phyloP scores from a whole-genome alignment of 2,329 filamentous ascomycete genomes.

The Neobulgaria alba region DNA sequence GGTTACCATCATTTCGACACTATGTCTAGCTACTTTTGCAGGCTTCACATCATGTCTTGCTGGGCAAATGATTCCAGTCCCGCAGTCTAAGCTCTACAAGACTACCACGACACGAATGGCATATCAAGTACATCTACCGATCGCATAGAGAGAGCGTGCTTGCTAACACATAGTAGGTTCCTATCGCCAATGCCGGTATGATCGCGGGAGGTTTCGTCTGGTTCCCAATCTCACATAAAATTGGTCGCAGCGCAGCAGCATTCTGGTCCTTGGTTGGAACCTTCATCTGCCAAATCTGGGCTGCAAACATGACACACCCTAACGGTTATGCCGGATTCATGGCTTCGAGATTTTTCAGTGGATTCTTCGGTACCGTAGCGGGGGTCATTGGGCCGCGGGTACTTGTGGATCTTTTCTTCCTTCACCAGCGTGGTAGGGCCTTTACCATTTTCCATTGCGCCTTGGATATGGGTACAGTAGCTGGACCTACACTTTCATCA shows the following conservation, averaged over 20 bases:
- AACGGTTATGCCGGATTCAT: constrained; percentile 27
- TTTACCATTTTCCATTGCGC: constrained; percentile 31
- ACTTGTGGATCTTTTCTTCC: constrained; percentile 36
- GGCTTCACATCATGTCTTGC: constrained; percentile 7
- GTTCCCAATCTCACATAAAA: constrained; percentile 29
- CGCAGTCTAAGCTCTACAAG: constrained; percentile 11
- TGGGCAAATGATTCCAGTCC: constrained; percentile 7
- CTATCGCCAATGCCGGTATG: neutral
- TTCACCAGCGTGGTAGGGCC: constrained; percentile 34
- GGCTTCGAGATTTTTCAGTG: constrained; percentile 29
- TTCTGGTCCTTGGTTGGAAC: constrained; percentile 32
- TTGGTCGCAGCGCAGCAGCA: constrained; percentile 32
- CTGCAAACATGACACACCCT: constrained; percentile 29
- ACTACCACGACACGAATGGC: constrained; percentile 10
- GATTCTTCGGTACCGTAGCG: constrained; percentile 33
- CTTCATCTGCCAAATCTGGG: constrained; percentile 16
- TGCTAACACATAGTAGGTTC: neutral
- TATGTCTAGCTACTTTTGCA: constrained; percentile 12
- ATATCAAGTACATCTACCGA: constrained; percentile 25
- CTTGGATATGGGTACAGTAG: constrained; percentile 31
- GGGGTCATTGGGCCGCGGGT: constrained; percentile 32
- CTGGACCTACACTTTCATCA: constrained; percentile 32
- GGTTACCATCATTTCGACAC: constrained; percentile 6
- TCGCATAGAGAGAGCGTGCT: constrained; percentile 32
- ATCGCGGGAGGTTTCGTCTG: constrained; percentile 30